phyloP scores from a whole-genome alignment of 2,329 filamentous ascomycete species.

The Phialemoniopsis sp. region DNA sequence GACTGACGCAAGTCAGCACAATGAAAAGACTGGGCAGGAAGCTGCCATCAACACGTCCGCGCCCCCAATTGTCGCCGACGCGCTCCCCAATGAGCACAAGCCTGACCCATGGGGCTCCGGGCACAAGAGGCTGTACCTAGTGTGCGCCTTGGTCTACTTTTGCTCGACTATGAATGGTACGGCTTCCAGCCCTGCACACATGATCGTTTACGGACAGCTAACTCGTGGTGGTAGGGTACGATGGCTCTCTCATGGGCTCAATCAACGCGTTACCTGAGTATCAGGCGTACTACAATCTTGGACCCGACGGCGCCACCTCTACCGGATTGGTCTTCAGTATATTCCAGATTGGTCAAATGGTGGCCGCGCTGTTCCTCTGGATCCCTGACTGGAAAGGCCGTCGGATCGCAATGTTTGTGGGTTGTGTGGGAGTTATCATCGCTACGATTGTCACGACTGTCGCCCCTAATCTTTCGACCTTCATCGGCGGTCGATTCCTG shows the following conservation, averaged over 20 bases:
- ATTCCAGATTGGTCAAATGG: slow-evolving; percentile 37
- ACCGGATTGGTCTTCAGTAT: slow-evolving; percentile 41
- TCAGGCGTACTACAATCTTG: slow-evolving; percentile 30
- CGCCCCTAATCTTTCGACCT: slow-evolving; percentile 33
- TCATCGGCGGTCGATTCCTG: slow-evolving; percentile 48
- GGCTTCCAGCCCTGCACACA: slow-evolving; percentile 1
- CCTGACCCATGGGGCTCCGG: no score
- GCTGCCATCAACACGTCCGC: no score
- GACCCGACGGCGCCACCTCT: slow-evolving; percentile 26
- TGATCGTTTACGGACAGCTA: no score
- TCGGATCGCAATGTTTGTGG: slow-evolving; percentile 35
- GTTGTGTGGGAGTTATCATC: slow-evolving; percentile 42
- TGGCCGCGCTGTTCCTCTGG: slow-evolving; percentile 35
- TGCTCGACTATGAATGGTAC: slow-evolving; percentile 36
- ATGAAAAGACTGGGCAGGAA: no score
- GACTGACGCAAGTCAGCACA: no score
- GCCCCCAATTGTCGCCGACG: no score
- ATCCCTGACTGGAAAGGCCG: slow-evolving; percentile 39
- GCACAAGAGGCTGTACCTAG: no score
- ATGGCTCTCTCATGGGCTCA: slow-evolving; percentile 35
- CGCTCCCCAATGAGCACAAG: no score
- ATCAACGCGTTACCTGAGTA: slow-evolving; percentile 38
- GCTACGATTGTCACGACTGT: slow-evolving; percentile 45
- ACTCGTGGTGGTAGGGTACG: slow-evolving; percentile 34
- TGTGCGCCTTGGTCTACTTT: slow-evolving; percentile 16